These are phyloP conservation scores for Xylariaceae sp. DNA, from an alignment of 2,329 filamentous ascomycete genomes.

Conservation along the genomic window DNA sequence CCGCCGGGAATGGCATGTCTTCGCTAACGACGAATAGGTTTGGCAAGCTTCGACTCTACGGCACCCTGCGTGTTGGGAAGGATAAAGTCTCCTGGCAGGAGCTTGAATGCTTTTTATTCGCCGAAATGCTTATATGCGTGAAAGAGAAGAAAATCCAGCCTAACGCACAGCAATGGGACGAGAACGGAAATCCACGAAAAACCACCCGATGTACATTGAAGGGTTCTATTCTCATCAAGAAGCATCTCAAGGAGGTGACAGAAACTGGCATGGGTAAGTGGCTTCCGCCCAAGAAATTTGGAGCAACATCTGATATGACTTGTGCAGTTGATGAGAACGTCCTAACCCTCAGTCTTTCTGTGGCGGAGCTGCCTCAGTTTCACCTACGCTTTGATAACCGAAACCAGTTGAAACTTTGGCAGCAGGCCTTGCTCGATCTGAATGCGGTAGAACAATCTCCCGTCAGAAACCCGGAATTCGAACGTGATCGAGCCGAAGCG, in stretches of 20 bases:
- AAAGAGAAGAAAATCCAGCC: constrained; percentile 81
- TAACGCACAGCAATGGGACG: constrained; percentile 62
- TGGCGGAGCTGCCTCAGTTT: constrained; percentile 88
- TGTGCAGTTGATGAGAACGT: constrained; percentile 66
- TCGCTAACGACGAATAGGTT: constrained; percentile 55
- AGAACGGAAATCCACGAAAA: constrained; percentile 55
- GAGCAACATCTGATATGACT: constrained; percentile 25
- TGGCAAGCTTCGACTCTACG: constrained; percentile 85
- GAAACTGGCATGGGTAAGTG: constrained; percentile 57
- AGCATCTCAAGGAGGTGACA: constrained; percentile 84
- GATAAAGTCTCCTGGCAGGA: constrained; percentile 97
- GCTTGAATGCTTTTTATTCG: constrained; percentile 92
- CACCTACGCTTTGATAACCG: constrained; percentile 84
- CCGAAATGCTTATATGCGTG: constrained; percentile 98
- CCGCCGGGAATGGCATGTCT: not conserved
- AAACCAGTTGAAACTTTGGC: constrained; percentile 84
- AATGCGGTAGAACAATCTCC: constrained; percentile 65
- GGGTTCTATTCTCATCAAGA: constrained; percentile 96
- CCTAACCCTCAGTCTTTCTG: constrained; percentile 84
- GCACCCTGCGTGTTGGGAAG: constrained; percentile 88
- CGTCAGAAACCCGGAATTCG: constrained; percentile 69
- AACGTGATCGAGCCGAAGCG: constrained; percentile 70
- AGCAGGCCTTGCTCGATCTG: constrained; percentile 78
- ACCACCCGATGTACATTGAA: constrained; percentile 81
- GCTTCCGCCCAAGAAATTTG: constrained; percentile 23